Evolutionary conservation across 306 rosid genomes (phyloP).

Genomic region (Lotus japonicus): DNA sequence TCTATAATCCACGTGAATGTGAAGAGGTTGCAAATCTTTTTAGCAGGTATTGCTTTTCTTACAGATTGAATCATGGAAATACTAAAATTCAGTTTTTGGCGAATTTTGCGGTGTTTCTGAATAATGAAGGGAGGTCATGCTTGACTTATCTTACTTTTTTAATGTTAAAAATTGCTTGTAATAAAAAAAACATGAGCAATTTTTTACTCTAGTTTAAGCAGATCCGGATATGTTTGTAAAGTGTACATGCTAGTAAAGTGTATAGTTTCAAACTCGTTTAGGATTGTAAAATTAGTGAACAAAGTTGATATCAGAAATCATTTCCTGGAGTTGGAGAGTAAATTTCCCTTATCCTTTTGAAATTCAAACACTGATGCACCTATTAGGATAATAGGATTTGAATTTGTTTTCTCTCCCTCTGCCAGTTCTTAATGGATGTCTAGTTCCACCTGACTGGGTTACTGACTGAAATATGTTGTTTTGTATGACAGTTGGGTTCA

Average conservation of each 20-base stretch:
- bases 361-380: background rate
- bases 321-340: background rate
- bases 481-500: slow-evolving; percentile 8
- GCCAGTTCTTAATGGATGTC: slow-evolving; percentile 8
- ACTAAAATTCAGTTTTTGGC: background rate
- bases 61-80: background rate
- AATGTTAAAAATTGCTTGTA: background rate
- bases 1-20: slow-evolving; percentile 50
- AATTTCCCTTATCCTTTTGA: background rate
- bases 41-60: slow-evolving; percentile 38
- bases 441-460: background rate
- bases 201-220: background rate
- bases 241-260: background rate
- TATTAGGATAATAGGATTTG: background rate
- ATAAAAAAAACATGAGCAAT: background rate
- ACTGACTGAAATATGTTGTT: background rate
- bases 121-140: background rate
- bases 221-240: background rate
- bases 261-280: background rate
- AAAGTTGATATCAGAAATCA: background rate
- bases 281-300: background rate
- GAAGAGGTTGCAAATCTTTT: slow-evolving; percentile 63
- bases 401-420: background rate
- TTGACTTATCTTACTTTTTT: background rate
- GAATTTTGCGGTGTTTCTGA: background rate